These are phyloP conservation scores for Rhizodiscina lignyota DNA, from an alignment of 495 filamentous ascomycete genomes.

Conservation along the genomic window DNA sequence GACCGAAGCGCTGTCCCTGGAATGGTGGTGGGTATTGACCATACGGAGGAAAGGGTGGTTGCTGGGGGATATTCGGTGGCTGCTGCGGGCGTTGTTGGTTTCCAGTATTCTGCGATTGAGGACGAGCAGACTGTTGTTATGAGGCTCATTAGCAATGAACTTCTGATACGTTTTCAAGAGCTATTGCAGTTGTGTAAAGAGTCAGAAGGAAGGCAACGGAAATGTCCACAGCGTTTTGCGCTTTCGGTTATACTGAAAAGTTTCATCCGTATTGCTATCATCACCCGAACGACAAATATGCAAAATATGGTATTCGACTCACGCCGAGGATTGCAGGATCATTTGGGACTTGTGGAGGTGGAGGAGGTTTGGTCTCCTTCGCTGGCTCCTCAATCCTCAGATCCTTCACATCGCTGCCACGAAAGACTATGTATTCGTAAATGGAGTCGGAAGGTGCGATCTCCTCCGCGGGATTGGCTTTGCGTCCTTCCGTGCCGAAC, in stretches of 20 bases:
- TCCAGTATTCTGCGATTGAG: conserved; percentile 17
- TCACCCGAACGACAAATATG: conserved; percentile 32
- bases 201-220: conserved; percentile 99
- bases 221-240: conserved; percentile 90
- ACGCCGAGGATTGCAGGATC: conserved; percentile 96
- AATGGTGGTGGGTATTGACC: conserved; percentile 13
- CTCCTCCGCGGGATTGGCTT: conserved; percentile 58
- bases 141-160: no score
- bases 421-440: conserved; percentile 99
- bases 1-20: conserved; percentile 19
- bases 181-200: background rate
- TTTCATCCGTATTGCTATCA: conserved; percentile 78
- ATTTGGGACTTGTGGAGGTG: conserved; percentile 61
- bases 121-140: conserved; percentile 18
- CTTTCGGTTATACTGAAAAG: conserved; percentile 50
- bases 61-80: conserved; percentile 13
- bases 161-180: no score
- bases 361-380: conserved; percentile 51
- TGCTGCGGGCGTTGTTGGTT: conserved; percentile 24
- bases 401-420: conserved; percentile 97
- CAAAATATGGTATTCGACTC: conserved; percentile 31
- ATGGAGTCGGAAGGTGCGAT: conserved; percentile 64
- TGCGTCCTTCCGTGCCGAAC: conserved; percentile 82
- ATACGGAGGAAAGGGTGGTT: conserved; percentile 14
- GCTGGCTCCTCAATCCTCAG: conserved; percentile 73